phyloP scores from a whole-genome alignment of 1,284 basidiomycete genomes.

The Trichosporon sp. region DNA sequence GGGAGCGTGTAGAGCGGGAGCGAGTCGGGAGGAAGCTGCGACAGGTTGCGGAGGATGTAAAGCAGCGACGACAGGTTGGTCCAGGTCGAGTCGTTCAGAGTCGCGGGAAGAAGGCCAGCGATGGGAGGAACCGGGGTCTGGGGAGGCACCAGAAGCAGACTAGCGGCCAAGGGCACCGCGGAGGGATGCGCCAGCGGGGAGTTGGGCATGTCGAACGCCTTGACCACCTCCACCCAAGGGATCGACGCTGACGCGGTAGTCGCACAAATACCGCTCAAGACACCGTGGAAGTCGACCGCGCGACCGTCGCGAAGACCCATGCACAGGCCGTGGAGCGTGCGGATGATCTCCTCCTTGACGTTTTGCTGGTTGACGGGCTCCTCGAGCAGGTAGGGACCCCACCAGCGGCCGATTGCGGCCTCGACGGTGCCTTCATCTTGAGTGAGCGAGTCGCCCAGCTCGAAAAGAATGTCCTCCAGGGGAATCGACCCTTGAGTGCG shows the following conservation, averaged over 20 bases:
- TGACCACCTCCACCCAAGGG: constrained; percentile 67
- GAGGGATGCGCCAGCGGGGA: constrained; percentile 42
- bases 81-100: constrained; percentile 61
- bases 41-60: constrained; percentile 76
- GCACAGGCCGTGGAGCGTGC: constrained; percentile 39
- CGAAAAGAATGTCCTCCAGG: constrained; percentile 48
- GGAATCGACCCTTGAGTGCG: constrained; percentile 36
- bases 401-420: constrained; percentile 47
- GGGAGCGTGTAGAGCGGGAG: constrained; percentile 86
- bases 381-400: constrained; percentile 39
- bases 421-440: constrained; percentile 47
- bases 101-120: constrained; percentile 47
- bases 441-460: constrained; percentile 48
- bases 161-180: constrained; percentile 45
- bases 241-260: constrained; percentile 62
- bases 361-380: constrained; percentile 29
- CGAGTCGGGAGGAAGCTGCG: constrained; percentile 79
- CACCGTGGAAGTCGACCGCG: constrained; percentile 41
- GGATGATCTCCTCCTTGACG: constrained; percentile 33
- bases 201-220: constrained; percentile 43
- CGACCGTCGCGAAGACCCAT: constrained; percentile 48
- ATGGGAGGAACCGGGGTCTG: constrained; percentile 48
- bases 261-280: constrained; percentile 64
- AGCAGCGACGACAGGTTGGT: constrained; percentile 79
- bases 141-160: constrained; percentile 49